phyloP scores from a whole-genome alignment of 1,284 basidiomycete species.

The Malassezia pachydermatis region DNA sequence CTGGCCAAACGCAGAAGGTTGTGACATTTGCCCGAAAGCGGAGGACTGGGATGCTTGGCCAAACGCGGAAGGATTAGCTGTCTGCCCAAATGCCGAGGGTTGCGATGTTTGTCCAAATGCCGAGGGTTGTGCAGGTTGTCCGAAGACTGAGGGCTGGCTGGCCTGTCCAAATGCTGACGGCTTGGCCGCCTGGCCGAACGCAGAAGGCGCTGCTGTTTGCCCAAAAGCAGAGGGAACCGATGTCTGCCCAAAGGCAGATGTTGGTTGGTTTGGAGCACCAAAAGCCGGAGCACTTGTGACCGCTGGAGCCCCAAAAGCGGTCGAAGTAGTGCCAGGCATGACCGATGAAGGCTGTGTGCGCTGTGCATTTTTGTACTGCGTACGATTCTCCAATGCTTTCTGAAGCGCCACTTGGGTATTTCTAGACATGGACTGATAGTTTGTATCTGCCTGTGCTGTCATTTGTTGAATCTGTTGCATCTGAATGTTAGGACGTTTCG shows the following conservation, averaged over 20 bases:
- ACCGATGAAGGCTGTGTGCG: not conserved
- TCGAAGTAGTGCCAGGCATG: not conserved
- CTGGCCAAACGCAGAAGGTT: constrained; percentile 5
- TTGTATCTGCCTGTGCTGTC: constrained; percentile 1
- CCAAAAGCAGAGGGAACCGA: constrained; percentile 1
- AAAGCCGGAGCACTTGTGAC: not conserved
- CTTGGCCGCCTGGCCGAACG: not conserved
- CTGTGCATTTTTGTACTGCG: not conserved
- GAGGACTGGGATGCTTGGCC: not conserved
- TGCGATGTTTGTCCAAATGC: constrained; percentile 8
- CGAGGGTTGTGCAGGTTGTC: constrained; percentile 2
- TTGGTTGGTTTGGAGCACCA: not conserved
- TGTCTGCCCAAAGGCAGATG: constrained; percentile 5
- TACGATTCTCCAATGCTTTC: constrained; percentile 9
- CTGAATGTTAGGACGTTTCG: not conserved
- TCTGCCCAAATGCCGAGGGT: constrained; percentile 6
- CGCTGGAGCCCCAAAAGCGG: not conserved
- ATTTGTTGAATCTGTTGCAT: constrained; percentile 8
- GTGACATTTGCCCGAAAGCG: not conserved
- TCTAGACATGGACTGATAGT: constrained; percentile 5
- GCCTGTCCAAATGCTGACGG: constrained; percentile 6
- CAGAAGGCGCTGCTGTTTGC: not conserved
- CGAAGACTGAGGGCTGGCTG: not conserved
- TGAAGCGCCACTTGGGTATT: constrained; percentile 9
- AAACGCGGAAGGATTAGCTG: not conserved